Conservation (phyloP, 2,329 filamentous ascomycete species). For the Sclerotinia subarctica region DNA sequence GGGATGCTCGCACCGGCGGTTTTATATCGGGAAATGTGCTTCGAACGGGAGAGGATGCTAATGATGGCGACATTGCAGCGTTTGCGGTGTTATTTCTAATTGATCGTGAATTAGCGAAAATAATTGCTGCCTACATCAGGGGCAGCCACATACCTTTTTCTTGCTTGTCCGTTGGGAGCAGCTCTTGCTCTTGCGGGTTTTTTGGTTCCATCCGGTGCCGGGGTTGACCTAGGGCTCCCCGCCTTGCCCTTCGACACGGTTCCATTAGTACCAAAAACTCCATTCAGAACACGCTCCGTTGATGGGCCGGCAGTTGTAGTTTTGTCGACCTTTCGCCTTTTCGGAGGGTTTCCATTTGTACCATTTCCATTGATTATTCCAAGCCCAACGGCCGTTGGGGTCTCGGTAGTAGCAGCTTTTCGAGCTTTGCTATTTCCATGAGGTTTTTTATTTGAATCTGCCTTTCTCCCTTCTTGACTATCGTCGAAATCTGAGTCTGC, state of each 20-base stretch:
- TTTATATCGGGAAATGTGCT: constrained; percentile 62
- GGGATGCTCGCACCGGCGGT: constrained; percentile 52
- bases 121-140: background rate
- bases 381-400: constrained; percentile 53
- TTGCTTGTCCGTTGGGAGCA: constrained; percentile 64
- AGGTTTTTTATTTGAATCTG: constrained; percentile 54
- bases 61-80: constrained; percentile 61
- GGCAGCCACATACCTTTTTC: constrained; percentile 66
- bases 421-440: constrained; percentile 59
- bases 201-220: constrained; percentile 59
- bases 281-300: constrained; percentile 68
- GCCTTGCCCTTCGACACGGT: constrained; percentile 54
- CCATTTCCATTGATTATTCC: constrained; percentile 59
- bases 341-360: constrained; percentile 54
- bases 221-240: constrained; percentile 66
- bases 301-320: constrained; percentile 47
- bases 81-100: constrained; percentile 47
- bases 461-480: constrained; percentile 45
- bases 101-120: constrained; percentile 25
- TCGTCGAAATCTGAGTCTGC: constrained; percentile 81
- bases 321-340: constrained; percentile 81
- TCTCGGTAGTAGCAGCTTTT: constrained; percentile 58
- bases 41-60: constrained; percentile 73
- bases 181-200: constrained; percentile 70
- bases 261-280: constrained; percentile 49